Percentiles rank a stretch among this genome's conserved stretches.
These are phyloP conservation scores for Boechera retrofracta DNA, from an alignment of 345 rosid species.

Conservation along the genomic window DNA sequence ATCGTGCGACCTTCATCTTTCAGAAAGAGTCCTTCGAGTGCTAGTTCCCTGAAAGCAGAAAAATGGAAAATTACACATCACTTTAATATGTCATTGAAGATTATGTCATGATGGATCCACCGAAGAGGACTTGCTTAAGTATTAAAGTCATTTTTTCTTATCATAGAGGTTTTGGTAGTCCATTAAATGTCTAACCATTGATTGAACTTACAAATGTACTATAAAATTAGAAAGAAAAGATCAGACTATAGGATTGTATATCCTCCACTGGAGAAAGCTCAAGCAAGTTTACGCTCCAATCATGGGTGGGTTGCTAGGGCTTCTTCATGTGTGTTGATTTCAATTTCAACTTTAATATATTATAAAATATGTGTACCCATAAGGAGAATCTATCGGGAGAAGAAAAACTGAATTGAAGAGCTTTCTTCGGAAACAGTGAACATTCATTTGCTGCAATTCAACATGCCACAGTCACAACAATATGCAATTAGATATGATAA, in stretches of 20 bases:
- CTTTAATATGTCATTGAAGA: constrained; percentile 17
- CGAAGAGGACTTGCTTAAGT: constrained; percentile 7
- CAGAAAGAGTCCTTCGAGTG: constrained; percentile 84
- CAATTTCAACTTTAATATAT: constrained; percentile 21
- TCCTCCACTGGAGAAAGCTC: constrained; percentile 18
- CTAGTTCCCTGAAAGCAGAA: constrained; percentile 71
- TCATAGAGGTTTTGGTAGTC: constrained; percentile 13
- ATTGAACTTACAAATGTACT: constrained; percentile 29
- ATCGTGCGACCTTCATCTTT: constrained; percentile 55
- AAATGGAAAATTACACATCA: background rate
- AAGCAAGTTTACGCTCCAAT: constrained; percentile 9
- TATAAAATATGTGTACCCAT: constrained; percentile 5
- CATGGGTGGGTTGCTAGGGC: constrained; percentile 6
- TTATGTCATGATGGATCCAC: constrained; percentile 7
- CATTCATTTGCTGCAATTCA: constrained; percentile 10
- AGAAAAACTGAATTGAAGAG: constrained; percentile 1
- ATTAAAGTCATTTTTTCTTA: constrained; percentile 12
- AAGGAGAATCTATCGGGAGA: background rate
- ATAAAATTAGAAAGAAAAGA: constrained; percentile 17
- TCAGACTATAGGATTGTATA: constrained; percentile 27
- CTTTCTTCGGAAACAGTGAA: constrained; percentile 10
- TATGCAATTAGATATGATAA: constrained; percentile 22
- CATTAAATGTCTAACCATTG: constrained; percentile 20
- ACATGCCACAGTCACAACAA: constrained; percentile 22
- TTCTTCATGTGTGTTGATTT: constrained; percentile 3